These are phyloP conservation scores for Fusarium chlamydosporum DNA, from an alignment of 2,329 filamentous ascomycete genomes.

Conservation along the genomic window DNA sequence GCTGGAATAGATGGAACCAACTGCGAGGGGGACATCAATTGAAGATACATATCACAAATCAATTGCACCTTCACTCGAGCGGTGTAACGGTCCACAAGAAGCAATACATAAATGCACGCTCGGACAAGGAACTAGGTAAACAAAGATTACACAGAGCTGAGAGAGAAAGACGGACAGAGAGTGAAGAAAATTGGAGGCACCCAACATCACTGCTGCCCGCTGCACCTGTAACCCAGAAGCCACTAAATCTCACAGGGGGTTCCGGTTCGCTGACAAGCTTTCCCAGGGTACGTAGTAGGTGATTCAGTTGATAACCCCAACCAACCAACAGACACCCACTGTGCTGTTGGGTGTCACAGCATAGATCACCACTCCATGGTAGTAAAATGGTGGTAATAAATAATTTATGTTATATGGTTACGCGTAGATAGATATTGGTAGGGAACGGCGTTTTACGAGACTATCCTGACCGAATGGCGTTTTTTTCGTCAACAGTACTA, in stretches of 20 bases:
- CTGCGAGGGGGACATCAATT: not conserved
- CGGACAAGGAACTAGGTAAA: not conserved
- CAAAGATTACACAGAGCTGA: not conserved
- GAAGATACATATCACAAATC: not conserved
- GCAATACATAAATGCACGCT: slow-evolving; percentile 18
- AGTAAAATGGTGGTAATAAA: not conserved
- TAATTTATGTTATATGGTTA: too few species aligned
- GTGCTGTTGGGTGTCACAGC: not conserved
- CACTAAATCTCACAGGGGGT: not conserved
- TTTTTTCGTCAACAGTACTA: not conserved
- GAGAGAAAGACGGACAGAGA: not conserved
- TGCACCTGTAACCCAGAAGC: not conserved
- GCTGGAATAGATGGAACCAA: too few species aligned
- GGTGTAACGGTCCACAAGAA: not conserved
- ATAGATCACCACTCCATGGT: not conserved
- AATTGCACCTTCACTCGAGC: not conserved
- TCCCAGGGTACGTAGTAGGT: slow-evolving; percentile 1
- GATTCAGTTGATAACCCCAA: not conserved
- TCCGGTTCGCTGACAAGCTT: not conserved
- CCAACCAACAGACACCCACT: too few species aligned
- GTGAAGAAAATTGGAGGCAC: not conserved
- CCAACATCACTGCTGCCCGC: too few species aligned
- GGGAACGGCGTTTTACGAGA: slow-evolving; percentile 1
- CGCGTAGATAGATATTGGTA: too few species aligned
- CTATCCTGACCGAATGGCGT: not conserved